These are phyloP conservation scores for Nyctanthes arbortristis DNA, from an alignment of 257 asterid genomes.

Conservation along the genomic window DNA sequence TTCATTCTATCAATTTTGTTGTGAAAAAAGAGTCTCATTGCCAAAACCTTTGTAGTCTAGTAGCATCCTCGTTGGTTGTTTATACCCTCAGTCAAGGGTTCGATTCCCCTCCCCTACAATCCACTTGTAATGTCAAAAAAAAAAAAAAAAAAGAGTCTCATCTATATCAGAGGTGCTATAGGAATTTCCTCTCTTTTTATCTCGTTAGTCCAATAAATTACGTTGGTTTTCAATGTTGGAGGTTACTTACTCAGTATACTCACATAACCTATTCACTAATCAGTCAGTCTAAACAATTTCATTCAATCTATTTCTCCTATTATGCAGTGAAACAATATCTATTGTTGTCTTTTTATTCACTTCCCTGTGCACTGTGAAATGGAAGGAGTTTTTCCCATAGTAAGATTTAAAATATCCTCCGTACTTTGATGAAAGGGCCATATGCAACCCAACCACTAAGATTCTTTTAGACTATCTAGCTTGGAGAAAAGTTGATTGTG, in stretches of 20 bases:
- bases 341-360: slow-evolving; percentile 72
- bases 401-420: slow-evolving; percentile 62
- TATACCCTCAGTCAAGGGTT: no score
- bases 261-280: background rate
- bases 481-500: no score
- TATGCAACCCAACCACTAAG: slow-evolving; percentile 73
- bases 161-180: slow-evolving; percentile 62
- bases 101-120: no score
- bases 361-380: slow-evolving; percentile 57
- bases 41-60: no score
- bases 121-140: no score
- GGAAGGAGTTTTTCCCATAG: slow-evolving; percentile 62
- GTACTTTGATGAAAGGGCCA: slow-evolving; percentile 82
- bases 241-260: no score
- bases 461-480: slow-evolving; percentile 74
- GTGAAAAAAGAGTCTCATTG: slow-evolving; percentile 70
- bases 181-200: slow-evolving; percentile 42
- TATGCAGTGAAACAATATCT: slow-evolving; percentile 68
- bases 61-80: no score
- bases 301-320: no score
- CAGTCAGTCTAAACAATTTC: no score
- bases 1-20: slow-evolving; percentile 65
- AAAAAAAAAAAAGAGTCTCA: no score
- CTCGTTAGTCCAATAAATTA: no score
- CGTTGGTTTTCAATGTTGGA: no score